phyloP scores from a whole-genome alignment of 2,329 filamentous ascomycete species.

The Hypoxylon rubiginosum region DNA sequence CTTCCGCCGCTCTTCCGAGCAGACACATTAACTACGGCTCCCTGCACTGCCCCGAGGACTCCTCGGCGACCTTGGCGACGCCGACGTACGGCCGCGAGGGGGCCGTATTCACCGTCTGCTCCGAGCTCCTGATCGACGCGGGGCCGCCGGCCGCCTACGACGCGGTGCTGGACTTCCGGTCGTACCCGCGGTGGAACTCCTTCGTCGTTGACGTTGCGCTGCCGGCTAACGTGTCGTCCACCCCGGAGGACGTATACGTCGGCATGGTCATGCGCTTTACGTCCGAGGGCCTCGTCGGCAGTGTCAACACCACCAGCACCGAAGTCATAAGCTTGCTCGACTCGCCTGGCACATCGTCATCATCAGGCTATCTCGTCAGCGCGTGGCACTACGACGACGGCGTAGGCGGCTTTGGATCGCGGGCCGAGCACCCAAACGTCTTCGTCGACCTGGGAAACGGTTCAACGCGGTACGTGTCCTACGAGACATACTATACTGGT shows the following conservation, averaged over 20 bases:
- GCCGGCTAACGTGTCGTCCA: constrained; percentile 42
- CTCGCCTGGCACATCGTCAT: too few relatives aligned
- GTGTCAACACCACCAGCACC: constrained; percentile 46
- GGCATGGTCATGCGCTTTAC: constrained; percentile 48
- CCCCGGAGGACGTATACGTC: constrained; percentile 43
- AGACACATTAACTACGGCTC: constrained; percentile 31
- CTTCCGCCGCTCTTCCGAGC: constrained; percentile 6
- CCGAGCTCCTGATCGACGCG: constrained; percentile 43
- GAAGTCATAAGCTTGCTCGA: constrained; percentile 46
- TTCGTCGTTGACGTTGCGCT: constrained; percentile 45
- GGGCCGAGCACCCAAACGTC: constrained; percentile 47
- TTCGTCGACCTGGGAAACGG: constrained; percentile 42
- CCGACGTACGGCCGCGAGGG: constrained; percentile 42
- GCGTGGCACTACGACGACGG: constrained; percentile 48
- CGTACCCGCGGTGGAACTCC: constrained; percentile 47
- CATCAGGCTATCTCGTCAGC: constrained; percentile 37
- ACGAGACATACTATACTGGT: constrained; percentile 48
- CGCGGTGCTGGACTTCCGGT: constrained; percentile 46
- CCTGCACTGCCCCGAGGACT: constrained; percentile 31
- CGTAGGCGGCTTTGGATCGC: constrained; percentile 28
- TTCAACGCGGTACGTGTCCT: constrained; percentile 46
- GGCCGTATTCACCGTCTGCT: constrained; percentile 46
- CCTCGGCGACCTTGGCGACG: constrained; percentile 29
- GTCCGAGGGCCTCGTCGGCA: constrained; percentile 41
- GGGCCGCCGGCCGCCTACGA: constrained; percentile 33